phyloP scores from a whole-genome alignment of 2,329 filamentous ascomycete species.

The Aspergillus pseudotamarii region DNA sequence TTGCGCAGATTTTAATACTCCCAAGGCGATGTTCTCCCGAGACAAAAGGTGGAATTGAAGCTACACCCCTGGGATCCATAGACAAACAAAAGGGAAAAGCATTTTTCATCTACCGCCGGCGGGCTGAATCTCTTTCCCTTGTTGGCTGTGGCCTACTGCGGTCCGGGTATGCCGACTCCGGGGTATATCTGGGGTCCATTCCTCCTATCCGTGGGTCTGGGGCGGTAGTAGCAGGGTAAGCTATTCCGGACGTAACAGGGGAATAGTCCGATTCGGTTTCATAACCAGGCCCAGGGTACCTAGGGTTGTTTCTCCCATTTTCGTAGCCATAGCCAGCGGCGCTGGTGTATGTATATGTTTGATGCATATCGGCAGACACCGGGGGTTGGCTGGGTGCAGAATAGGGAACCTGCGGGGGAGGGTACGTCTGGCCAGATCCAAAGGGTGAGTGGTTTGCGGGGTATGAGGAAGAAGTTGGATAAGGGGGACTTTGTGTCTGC shows the following conservation, averaged over 20 bases:
- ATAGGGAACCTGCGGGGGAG: conserved; percentile 37
- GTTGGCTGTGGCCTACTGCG: conserved; percentile 44
- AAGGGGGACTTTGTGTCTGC: conserved; percentile 36
- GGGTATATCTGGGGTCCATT: conserved; percentile 48
- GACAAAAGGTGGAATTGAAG: conserved; percentile 13
- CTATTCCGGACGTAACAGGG: conserved; percentile 43
- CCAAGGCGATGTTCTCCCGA: conserved; percentile 11
- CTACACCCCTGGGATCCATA: conserved; percentile 14
- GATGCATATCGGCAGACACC: conserved; percentile 43
- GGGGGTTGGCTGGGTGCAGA: conserved; percentile 39
- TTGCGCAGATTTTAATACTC: conserved; percentile 15
- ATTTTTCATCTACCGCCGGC: conserved; percentile 37
- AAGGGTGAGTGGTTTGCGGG: conserved; percentile 40
- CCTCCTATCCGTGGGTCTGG: conserved; percentile 45
- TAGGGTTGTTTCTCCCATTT: conserved; percentile 41
- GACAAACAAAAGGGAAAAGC: conserved; percentile 13
- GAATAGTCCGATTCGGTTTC: conserved; percentile 46
- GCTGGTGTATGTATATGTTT: conserved; percentile 42
- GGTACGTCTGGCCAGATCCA: conserved; percentile 37
- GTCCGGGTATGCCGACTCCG: conserved; percentile 40
- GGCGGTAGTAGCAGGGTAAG: conserved; percentile 44
- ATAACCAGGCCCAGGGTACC: conserved; percentile 46
- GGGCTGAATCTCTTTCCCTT: conserved; percentile 41
- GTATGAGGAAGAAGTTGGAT: conserved; percentile 36
- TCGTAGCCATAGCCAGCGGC: conserved; percentile 40